phyloP scores from a whole-genome alignment of 371 early-diverging fungal genomes.

The Smittium mucronatum region DNA sequence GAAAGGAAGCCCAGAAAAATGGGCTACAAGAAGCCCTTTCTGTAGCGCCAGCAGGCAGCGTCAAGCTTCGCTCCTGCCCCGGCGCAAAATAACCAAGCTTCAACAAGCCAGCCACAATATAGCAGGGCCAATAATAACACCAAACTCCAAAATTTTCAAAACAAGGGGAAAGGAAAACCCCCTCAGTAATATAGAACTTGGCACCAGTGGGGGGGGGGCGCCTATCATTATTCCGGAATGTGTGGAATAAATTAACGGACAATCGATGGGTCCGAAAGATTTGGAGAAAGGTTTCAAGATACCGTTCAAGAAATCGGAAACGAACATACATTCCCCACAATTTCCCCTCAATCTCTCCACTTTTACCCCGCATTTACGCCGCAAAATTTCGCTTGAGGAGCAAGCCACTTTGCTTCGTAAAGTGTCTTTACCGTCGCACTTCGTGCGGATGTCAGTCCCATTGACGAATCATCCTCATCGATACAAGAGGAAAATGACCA shows the following conservation, averaged over 20 bases:
- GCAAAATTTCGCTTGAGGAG: background rate
- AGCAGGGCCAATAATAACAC: background rate
- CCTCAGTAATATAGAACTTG: background rate
- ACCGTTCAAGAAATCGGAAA: background rate
- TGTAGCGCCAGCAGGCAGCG: background rate
- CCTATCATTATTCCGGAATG: background rate
- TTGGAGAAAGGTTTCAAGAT: background rate
- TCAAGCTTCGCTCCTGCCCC: background rate
- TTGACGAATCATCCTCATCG: background rate
- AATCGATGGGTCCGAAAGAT: background rate
- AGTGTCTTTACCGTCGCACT: background rate
- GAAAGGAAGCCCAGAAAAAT: background rate
- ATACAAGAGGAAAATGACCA: background rate
- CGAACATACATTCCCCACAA: background rate
- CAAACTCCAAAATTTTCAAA: background rate
- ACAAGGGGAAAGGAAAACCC: background rate
- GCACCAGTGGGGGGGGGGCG: too few species aligned
- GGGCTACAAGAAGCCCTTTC: background rate
- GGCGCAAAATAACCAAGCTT: background rate
- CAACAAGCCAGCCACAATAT: background rate
- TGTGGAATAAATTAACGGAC: background rate
- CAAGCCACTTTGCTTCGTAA: background rate
- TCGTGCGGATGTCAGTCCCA: background rate
- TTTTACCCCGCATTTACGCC: background rate
- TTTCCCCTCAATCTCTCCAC: background rate